Conservation (phyloP, 306 rosid species). For the Amphicarpaea edgeworthii region DNA sequence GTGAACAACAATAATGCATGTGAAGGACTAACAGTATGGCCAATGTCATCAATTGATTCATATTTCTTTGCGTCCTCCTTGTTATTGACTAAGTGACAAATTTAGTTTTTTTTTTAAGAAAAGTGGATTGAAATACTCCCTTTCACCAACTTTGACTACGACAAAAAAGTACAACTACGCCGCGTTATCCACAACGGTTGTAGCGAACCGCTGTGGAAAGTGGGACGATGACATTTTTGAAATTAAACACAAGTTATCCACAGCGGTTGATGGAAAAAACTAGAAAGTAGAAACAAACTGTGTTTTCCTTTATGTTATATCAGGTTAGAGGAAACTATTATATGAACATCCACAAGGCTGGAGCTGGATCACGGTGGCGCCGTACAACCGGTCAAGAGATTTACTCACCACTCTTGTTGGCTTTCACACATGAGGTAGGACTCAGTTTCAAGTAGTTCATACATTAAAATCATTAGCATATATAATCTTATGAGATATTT, state of each 20-base stretch:
- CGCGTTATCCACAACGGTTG: too few species aligned
- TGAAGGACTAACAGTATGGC: constrained; percentile 63
- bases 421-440: constrained; percentile 73
- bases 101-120: not conserved
- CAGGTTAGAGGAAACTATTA: constrained; percentile 55
- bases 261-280: too few species aligned
- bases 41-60: not conserved
- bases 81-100: not conserved
- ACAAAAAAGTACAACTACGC: too few species aligned
- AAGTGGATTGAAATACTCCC: constrained; percentile 1
- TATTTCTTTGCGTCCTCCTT: constrained; percentile 12
- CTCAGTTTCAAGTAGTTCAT: not conserved
- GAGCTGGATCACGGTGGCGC: constrained; percentile 79
- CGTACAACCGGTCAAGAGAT: constrained; percentile 78
- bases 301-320: too few species aligned
- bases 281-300: too few species aligned
- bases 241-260: too few species aligned
- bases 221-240: too few species aligned
- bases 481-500: constrained; percentile 27
- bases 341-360: constrained; percentile 55
- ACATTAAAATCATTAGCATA: not conserved
- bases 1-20: constrained; percentile 29
- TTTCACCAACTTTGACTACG: too few species aligned
- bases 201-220: too few species aligned
- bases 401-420: constrained; percentile 74